Evolutionary conservation across 2,329 filamentous ascomycete genomes (phyloP).

Genomic region (Diaporthe ilicicola): DNA sequence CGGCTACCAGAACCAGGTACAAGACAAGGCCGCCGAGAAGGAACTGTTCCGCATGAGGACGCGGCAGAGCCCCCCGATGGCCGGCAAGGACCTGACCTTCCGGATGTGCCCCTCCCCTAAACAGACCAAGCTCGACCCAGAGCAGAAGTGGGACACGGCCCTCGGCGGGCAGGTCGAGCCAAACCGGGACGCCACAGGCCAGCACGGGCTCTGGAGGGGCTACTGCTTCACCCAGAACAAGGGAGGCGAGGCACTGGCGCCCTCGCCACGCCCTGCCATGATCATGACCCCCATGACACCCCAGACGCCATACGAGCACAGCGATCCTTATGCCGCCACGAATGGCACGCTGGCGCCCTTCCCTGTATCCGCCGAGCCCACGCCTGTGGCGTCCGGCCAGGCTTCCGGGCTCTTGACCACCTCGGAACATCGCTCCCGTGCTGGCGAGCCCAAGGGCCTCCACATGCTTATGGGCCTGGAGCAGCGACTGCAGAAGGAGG

Average conservation of each 20-base stretch:
- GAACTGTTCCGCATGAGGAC: constrained; percentile 59
- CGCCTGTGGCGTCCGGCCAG: constrained; percentile 14
- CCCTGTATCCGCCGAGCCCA: constrained; percentile 52
- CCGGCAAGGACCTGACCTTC: constrained; percentile 82
- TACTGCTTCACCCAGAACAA: constrained; percentile 63
- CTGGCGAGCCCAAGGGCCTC: constrained; percentile 50
- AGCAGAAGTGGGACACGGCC: constrained; percentile 67
- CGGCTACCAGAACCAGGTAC: constrained; percentile 44
- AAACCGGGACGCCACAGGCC: constrained; percentile 64
- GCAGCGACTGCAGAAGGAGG: constrained; percentile 59
- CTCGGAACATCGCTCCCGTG: constrained; percentile 30
- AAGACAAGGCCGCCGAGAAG: constrained; percentile 57
- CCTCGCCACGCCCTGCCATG: constrained; percentile 57
- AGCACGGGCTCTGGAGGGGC: constrained; percentile 79
- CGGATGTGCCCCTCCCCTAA: constrained; percentile 85
- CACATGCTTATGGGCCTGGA: constrained; percentile 62
- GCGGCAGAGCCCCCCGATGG: constrained; percentile 78
- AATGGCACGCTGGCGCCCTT: constrained; percentile 45
- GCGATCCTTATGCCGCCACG: constrained; percentile 53
- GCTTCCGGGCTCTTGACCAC: constrained; percentile 6
- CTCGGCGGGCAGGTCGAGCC: constrained; percentile 55
- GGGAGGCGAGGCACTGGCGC: constrained; percentile 48
- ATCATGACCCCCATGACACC: constrained; percentile 58
- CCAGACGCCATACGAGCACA: constrained; percentile 44
- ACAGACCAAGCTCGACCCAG: constrained; percentile 82